phyloP scores from a whole-genome alignment of 1,139 yeast genomes.

The Protomyces macrosporus region DNA sequence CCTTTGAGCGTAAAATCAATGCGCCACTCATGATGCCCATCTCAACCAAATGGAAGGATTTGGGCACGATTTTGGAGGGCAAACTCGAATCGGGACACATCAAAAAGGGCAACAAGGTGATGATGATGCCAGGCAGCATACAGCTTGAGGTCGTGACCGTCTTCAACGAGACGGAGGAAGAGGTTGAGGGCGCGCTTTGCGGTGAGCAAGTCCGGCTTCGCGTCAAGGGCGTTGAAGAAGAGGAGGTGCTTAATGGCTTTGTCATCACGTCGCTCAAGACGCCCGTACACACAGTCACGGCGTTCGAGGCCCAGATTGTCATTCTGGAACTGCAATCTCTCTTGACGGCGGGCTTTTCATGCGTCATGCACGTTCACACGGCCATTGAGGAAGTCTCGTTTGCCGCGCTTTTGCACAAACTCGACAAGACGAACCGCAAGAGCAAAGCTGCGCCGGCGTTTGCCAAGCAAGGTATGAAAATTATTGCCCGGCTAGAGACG shows the following conservation, averaged over 20 bases:
- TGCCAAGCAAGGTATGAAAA: constrained; percentile 98
- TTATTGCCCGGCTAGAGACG: constrained; percentile 78
- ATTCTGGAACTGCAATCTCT: constrained; percentile 93
- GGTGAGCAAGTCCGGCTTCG: constrained; percentile 97
- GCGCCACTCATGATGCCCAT: constrained; percentile 98
- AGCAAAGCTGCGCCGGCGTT: constrained; percentile 96
- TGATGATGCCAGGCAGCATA: constrained; percentile 88
- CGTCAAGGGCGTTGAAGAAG: constrained; percentile 94
- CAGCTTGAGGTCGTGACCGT: constrained; percentile 78
- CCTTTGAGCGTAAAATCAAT: constrained; percentile 76
- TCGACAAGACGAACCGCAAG: constrained; percentile 92
- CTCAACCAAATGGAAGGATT: constrained; percentile 75
- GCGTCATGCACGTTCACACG: constrained; percentile 98
- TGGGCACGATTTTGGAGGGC: constrained; percentile 97
- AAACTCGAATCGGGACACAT: constrained; percentile 94
- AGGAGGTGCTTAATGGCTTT: constrained; percentile 85
- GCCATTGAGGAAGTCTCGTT: constrained; percentile 93
- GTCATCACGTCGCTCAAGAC: constrained; percentile 77
- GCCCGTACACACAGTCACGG: constrained; percentile 87
- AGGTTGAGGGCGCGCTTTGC: constrained; percentile 80
- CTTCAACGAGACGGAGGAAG: constrained; percentile 92
- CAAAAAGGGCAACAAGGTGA: constrained; percentile 66
- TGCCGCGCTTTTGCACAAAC: constrained; percentile 77
- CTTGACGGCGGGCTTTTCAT: constrained; percentile 88
- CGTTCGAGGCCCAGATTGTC: constrained; percentile 93